Evolutionary conservation across 1,139 yeast genomes (phyloP).

Genomic region (Debaryomycetaceae sp.): DNA sequence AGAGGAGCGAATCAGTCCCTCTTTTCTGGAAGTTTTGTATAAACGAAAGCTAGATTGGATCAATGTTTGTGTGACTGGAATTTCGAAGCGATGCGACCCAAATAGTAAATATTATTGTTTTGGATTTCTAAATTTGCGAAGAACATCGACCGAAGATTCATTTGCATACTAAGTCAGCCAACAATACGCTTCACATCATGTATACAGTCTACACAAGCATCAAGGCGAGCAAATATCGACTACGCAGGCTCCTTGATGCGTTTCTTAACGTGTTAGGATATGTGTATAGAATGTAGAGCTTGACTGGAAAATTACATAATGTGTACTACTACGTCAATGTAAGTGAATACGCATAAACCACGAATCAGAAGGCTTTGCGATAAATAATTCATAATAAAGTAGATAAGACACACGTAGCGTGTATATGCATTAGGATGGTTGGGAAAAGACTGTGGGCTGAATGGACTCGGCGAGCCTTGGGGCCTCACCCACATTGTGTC

Average conservation of each 20-base stretch:
- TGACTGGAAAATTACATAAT: too few relatives aligned
- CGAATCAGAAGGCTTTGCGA: not conserved
- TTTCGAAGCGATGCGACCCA: not conserved
- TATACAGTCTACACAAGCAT: slow-evolving; percentile 1
- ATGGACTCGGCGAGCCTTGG: slow-evolving; percentile 32
- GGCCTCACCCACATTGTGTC: slow-evolving; percentile 47
- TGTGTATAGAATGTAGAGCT: too few relatives aligned
- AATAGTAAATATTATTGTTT: not conserved
- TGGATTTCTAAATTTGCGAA: not conserved
- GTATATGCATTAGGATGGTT: not conserved
- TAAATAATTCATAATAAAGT: not conserved
- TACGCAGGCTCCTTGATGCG: too few relatives aligned
- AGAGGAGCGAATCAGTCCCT: too few relatives aligned
- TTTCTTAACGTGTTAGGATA: too few relatives aligned
- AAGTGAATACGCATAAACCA: too few relatives aligned
- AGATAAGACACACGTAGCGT: not conserved
- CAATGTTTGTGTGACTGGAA: not conserved
- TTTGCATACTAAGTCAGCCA: not conserved
- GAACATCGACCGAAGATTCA: not conserved
- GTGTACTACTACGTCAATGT: too few relatives aligned
- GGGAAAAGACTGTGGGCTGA: slow-evolving; percentile 13
- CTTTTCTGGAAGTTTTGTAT: too few relatives aligned
- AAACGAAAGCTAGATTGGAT: too few relatives aligned
- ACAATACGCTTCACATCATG: not conserved
- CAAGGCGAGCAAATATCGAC: too few relatives aligned